Conservation (phyloP, 805 yeast species). For the Spathaspora passalidarum region DNA sequence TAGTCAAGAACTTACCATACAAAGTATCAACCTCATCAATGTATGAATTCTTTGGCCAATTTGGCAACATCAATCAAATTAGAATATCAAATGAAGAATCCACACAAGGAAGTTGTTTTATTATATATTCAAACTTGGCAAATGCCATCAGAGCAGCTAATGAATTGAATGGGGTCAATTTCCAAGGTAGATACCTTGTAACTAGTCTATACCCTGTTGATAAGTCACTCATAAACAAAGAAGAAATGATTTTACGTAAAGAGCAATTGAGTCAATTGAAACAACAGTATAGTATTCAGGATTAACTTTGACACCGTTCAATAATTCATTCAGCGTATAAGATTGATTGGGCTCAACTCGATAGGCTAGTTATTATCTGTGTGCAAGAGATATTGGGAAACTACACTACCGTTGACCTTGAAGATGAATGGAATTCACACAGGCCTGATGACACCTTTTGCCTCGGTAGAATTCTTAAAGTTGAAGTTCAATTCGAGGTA, state of each 20-base stretch:
- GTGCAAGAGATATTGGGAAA: too few species aligned
- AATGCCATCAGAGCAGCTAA: slow-evolving; percentile 51
- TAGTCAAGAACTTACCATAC: slow-evolving; percentile 59
- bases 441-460: too few species aligned
- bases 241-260: slow-evolving; percentile 20
- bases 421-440: too few species aligned
- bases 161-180: slow-evolving; percentile 59
- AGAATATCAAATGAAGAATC: slow-evolving; percentile 29
- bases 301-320: too few species aligned
- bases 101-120: slow-evolving; percentile 46
- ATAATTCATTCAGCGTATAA: too few species aligned
- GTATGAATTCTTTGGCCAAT: slow-evolving; percentile 51
- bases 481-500: too few species aligned
- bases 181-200: slow-evolving; percentile 56
- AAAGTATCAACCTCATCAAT: slow-evolving; percentile 44
- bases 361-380: too few species aligned
- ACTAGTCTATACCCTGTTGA: slow-evolving; percentile 48
- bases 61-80: slow-evolving; percentile 56
- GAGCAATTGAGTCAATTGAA: slow-evolving; percentile 26
- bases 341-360: too few species aligned
- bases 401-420: too few species aligned
- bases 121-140: slow-evolving; percentile 47
- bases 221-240: slow-evolving; percentile 22
- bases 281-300: not conserved
- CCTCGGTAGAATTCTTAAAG: too few species aligned